Base-by-base conservation (phyloP, 768 basidiomycete species). In the Leccinum obscurum region DNA sequence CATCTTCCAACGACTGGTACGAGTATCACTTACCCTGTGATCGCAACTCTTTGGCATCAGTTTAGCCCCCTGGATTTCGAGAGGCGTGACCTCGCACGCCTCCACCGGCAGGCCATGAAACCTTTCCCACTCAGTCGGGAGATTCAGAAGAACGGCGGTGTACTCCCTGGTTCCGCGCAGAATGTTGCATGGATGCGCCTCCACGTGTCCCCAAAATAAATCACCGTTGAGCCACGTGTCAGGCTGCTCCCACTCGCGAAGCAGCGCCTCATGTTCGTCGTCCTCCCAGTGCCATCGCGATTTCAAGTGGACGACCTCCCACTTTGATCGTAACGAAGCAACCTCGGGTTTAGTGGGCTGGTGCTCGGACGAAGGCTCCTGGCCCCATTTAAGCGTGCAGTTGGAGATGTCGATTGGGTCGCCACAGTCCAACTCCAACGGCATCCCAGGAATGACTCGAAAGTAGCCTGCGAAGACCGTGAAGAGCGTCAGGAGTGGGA, bases 141-240 rank as follows among this genome's bases (percentile, higher is more conserved):
- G 60, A 51, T 73, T 75, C 49, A 62, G 63, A 10, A 77, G 63
- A 0, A 56, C 59, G 5, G 76, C 76, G 3, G 64, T 67, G n/a
- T 76, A 76, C 35, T 69, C 70, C 24, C 68, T 66, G 17, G 69
- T 69, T 0, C 58, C 70, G 15, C 70, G 72, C 0, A 8, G 17
- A 41, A 66, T 67, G 20, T 59, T 65, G 56, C 75, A 76, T 15
- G 13, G 53, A 46, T 63, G 65, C 5, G 64, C 53, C 24, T 71
- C 57, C 0, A 68, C 41, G 4, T 14, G 7, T 3, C 52, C 59
- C 72, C 68, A 72, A 52, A 59, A 69, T 61, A 76, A 67, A 41
- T 65, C 17, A 4, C 39, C 39, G 39, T 39, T 56, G 11, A 71
- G 62, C 28, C 62, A 68, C 35, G 64, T 58, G 14, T 65, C 66